phyloP scores from a whole-genome alignment of 2,329 filamentous ascomycete species.

The Penicillium sp. region DNA sequence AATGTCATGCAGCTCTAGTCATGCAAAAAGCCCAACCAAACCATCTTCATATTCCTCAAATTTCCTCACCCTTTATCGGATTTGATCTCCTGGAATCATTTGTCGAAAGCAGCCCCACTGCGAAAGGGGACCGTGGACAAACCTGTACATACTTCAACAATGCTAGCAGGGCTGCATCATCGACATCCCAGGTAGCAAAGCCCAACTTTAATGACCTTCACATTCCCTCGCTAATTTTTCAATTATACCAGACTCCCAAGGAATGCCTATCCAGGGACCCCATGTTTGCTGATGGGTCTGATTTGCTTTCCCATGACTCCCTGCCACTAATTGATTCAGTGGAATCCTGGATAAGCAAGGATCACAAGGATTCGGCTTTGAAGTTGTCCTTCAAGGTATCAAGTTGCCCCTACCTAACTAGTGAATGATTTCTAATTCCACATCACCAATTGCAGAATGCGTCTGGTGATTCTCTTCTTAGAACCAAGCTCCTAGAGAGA shows the following conservation, averaged over 20 bases:
- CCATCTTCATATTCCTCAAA: constrained; percentile 19
- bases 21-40: constrained; percentile 16
- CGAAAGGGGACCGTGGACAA: constrained; percentile 5
- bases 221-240: neutral
- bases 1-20: constrained; percentile 15
- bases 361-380: constrained; percentile 21
- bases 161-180: constrained; percentile 1
- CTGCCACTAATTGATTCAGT: constrained; percentile 41
- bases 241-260: constrained; percentile 12
- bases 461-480: constrained; percentile 29
- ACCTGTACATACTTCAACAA: constrained; percentile 16
- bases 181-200: constrained; percentile 12
- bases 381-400: constrained; percentile 38
- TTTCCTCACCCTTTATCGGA: constrained; percentile 16
- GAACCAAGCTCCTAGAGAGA: constrained; percentile 45
- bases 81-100: constrained; percentile 12
- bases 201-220: neutral
- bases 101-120: neutral
- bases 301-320: constrained; percentile 16
- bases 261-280: constrained; percentile 26
- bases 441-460: constrained; percentile 14
- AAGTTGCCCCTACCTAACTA: neutral
- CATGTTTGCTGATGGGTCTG: constrained; percentile 14
- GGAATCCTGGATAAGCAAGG: constrained; percentile 33
- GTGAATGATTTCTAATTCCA: constrained; percentile 5